Base-by-base conservation (phyloP, 176 grass and related monocot species). In the Miscanthus lutarioriparius region DNA sequence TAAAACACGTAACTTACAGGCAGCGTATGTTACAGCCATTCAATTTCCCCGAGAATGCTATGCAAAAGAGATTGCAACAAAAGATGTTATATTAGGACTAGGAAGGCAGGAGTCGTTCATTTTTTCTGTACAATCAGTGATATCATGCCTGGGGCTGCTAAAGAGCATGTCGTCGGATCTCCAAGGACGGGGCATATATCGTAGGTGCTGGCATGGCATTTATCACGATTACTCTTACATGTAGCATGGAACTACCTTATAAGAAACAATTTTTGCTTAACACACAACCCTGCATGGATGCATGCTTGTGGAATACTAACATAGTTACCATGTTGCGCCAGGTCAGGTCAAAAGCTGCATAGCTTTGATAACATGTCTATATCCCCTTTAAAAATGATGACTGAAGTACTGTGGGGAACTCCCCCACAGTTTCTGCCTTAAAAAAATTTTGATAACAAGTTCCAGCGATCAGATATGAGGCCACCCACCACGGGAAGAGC, bases 401-500 rank as follows among this genome's bases (percentile, higher is more conserved):
- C 6, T 22, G 51, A 54, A 54, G 19, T 54, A 54, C 51, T 3
- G 51, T 54, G 19, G 51, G 43, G 17, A 54, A 22, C 51, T 54
- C 51, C 2, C 17, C 7, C 19, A 56, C 2, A 56, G 53, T 56
- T 56, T 56, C 2, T n/a, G 20, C 53, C 53, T 22, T n/a, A 56
- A 8, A 22, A n/a, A 44, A n/a, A 1, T 20, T 17, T 22, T 54
- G 19, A 20, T 54, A 20, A 54, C 9, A 66, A 77, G 54, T 53
- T 77, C 32, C 20, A 37, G 13, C 28, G 9, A 43, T 90, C 73
- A 89, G 45, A 16, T 43, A 43, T 37, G 56, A 25, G 32, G 78
- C 54, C 72, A 48, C 27, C 74, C 44, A 5, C 74, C 70, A 59
- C 74, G 56, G 37, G 36, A 89, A 65, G 88, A 43, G 6, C 45